These are phyloP conservation scores for Inga laurina DNA, from an alignment of 306 rosid genomes.

Conservation along the genomic window DNA sequence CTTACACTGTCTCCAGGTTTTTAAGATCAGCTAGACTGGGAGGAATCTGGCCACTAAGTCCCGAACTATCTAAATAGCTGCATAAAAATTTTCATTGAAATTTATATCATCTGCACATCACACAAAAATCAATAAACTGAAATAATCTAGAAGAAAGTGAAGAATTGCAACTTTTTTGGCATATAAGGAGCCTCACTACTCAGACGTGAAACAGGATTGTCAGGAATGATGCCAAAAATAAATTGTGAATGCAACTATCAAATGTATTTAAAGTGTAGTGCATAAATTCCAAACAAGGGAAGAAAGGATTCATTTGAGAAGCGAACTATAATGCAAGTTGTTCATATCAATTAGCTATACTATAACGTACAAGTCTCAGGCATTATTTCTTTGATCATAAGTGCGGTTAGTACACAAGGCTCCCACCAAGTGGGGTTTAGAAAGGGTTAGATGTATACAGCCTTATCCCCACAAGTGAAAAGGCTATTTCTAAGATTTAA, in stretches of 20 bases:
- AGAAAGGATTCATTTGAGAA: background rate
- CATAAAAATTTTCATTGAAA: conserved; percentile 30
- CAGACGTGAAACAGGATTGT: background rate
- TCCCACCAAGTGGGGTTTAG: too few relatives aligned
- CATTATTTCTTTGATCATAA: too few relatives aligned
- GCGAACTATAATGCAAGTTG: background rate
- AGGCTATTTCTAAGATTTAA: too few relatives aligned
- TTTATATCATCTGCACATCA: conserved; percentile 8
- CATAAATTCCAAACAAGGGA: background rate
- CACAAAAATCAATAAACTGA: background rate
- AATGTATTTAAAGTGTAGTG: background rate
- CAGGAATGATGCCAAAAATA: background rate
- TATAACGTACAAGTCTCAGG: background rate
- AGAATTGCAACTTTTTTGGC: background rate
- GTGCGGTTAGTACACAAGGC: too few relatives aligned
- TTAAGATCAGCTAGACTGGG: conserved; percentile 57
- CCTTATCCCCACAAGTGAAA: too few relatives aligned
- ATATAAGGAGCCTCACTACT: background rate
- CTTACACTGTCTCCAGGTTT: conserved; percentile 60
- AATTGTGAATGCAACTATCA: background rate
- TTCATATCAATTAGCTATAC: background rate
- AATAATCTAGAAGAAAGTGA: background rate
- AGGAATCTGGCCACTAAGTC: conserved; percentile 84
- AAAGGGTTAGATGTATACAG: too few relatives aligned
- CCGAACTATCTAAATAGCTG: conserved; percentile 77